Conservation (phyloP, 495 filamentous ascomycete species). For the Lineolata rhizophorae region DNA sequence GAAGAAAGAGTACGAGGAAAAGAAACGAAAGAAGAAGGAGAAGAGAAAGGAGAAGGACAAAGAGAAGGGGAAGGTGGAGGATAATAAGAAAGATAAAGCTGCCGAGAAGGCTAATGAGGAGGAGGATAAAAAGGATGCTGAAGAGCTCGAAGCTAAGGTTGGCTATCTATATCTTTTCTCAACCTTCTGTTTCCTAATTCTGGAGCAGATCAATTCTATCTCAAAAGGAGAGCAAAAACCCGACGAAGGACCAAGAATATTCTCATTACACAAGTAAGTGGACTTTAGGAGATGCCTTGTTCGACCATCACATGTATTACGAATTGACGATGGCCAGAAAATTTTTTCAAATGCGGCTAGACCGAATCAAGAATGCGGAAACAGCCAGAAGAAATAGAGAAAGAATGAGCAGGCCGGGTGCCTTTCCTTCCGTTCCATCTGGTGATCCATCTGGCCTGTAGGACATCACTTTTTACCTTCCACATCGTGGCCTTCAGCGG, state of each 20-base stretch:
- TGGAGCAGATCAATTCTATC: constrained; percentile 15
- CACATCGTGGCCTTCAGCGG: no score
- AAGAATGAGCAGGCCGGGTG: constrained; percentile 50
- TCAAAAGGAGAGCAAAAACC: constrained; percentile 10
- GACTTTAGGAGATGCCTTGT: background rate
- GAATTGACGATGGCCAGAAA: constrained; percentile 30
- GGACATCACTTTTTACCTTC: background rate
- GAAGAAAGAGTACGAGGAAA: constrained; percentile 69
- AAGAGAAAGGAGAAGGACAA: constrained; percentile 24
- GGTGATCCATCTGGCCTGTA: constrained; percentile 26
- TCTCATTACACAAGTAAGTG: constrained; percentile 61
- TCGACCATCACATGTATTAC: background rate
- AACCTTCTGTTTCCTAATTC: background rate
- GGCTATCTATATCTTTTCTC: constrained; percentile 3
- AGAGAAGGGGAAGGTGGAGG: constrained; percentile 15
- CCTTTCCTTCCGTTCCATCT: constrained; percentile 70
- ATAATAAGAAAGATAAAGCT: no score
- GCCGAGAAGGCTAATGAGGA: constrained; percentile 3
- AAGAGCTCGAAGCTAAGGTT: constrained; percentile 27
- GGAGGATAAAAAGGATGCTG: constrained; percentile 18
- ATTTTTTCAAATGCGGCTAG: constrained; percentile 70
- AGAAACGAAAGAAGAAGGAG: constrained; percentile 51
- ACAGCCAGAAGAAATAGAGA: constrained; percentile 64
- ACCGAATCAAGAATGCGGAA: constrained; percentile 57
- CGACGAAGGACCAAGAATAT: constrained; percentile 40